phyloP scores from a whole-genome alignment of 2,329 filamentous ascomycete species.

The Neofusicoccum umdonicola region DNA sequence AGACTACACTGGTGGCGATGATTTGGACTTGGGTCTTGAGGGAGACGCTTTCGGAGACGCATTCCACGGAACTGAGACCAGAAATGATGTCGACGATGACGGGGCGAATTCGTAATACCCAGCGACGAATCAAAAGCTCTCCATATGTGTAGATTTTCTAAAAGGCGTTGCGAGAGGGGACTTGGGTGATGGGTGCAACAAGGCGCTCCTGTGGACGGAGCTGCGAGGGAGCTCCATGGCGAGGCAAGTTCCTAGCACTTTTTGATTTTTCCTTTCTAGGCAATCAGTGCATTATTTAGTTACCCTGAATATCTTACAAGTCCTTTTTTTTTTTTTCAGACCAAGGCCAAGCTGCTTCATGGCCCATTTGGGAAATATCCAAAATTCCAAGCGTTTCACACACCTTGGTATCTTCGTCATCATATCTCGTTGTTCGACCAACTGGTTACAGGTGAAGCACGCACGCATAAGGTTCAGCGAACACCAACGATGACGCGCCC shows the following conservation, averaged over 20 bases:
- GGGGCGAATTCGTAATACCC: not conserved
- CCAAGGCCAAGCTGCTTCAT: not conserved
- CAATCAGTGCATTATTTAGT: not conserved
- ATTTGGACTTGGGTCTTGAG: conserved; percentile 37
- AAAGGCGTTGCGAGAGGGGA: not conserved
- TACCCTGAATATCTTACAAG: not conserved
- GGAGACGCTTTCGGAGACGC: conserved; percentile 41
- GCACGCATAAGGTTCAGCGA: not conserved
- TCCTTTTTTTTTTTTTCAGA: not conserved
- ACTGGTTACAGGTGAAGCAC: not conserved
- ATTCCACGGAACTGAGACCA: conserved; percentile 39
- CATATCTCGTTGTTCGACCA: conserved; percentile 1
- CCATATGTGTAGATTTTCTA: not conserved
- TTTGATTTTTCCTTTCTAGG: not conserved
- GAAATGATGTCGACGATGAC: conserved; percentile 18
- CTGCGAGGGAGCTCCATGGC: not conserved
- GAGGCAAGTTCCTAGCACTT: not conserved
- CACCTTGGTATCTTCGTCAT: not conserved
- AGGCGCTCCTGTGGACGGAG: not conserved
- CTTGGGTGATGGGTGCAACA: not conserved
- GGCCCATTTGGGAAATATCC: not conserved
- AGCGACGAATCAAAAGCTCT: not conserved
- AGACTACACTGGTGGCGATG: conserved; percentile 35
- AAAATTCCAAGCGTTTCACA: not conserved
- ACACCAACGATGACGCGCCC: not conserved